Conservation (phyloP, 2,329 filamentous ascomycete species). For the Gliomastix tumulicola region DNA sequence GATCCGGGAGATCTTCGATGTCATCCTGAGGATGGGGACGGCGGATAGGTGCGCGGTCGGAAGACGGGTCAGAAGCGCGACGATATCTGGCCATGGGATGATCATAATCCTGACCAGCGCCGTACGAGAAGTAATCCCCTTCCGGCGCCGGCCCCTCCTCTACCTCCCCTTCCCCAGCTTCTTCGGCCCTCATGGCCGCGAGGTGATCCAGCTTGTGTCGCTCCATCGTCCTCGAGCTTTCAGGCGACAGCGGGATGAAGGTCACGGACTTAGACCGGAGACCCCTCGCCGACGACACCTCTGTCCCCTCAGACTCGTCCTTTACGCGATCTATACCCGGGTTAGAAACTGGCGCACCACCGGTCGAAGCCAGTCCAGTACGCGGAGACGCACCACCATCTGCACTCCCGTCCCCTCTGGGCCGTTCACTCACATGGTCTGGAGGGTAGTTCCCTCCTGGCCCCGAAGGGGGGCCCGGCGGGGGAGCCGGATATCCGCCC, state of each 20-base stretch:
- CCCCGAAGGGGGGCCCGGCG: conserved; percentile 16
- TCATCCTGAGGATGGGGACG: conserved; percentile 22
- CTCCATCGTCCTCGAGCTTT: conserved; percentile 37
- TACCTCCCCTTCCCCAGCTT: conserved; percentile 11
- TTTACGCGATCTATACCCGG: neutral
- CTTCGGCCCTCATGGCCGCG: no score
- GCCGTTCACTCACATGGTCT: conserved; percentile 36
- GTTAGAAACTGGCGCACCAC: neutral
- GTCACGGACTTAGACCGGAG: conserved; percentile 29
- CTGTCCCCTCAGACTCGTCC: no score
- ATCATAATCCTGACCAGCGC: conserved; percentile 10
- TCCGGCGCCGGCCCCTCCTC: conserved; percentile 7
- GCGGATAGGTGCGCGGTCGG: conserved; percentile 17
- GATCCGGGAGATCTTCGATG: conserved; percentile 34
- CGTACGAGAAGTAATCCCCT: conserved; percentile 3
- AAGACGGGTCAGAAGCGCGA: conserved; percentile 23
- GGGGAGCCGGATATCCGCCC: conserved; percentile 17
- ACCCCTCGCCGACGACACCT: no score
- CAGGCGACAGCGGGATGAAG: conserved; percentile 42
- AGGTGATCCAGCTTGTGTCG: conserved; percentile 30
- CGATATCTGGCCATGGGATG: no score
- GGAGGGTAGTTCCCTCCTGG: conserved; percentile 23
- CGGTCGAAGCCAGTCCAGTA: conserved; percentile 9
- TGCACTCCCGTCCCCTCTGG: conserved; percentile 19
- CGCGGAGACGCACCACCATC: conserved; percentile 31